Evolutionary conservation across 805 yeast genomes (phyloP), one percentile per base, ranked within the genome.

Genomic region (Metschnikowia similis): DNA sequence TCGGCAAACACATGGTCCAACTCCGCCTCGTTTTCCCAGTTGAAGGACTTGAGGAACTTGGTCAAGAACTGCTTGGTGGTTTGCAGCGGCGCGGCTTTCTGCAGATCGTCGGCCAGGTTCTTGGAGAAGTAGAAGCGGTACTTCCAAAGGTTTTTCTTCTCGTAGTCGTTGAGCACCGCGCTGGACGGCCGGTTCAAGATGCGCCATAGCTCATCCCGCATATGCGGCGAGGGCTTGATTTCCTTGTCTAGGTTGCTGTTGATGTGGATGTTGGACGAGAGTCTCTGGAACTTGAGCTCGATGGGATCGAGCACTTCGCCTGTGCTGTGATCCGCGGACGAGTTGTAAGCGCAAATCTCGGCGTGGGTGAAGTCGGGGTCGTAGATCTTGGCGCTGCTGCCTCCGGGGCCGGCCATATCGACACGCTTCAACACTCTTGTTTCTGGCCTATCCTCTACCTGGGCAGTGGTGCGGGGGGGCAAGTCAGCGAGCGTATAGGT

Each of bases 81-180:
- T 49, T 77, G 80, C 60, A 81, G 81, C 39, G 67, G 71, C 45
- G 68, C 66, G 5, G 65, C 53, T 27, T 38, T 36, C 31, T 44
- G 51, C 36, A 41, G 46, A 9, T 57, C 58, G 14, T 52, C 62
- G n/a, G 87, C 60, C 35, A 35, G 35, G 52, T 69, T 70, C 51
- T 66, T 71, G 48, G 74, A 67, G 53, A 71, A 72, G 65, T 84
- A 91, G 67, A 87, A 94, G 48, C 98, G 71, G 66, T 86, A 92
- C 65, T 87, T 88, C 97, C 98, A 92, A 8, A 92, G 77, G 60
- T 89, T 67, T 55, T 89, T 89, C 70, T 87, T 89, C 57, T 92
- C 97, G 61, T 85, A 83, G 46, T 87, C 91, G 6, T 85, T 79
- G 42, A 94, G 72, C 56, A 83, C 87, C 47, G 87, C 87, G 40